A percentile compares a stretch with the other conserved stretches of the same genome.
Evolutionary conservation across 495 filamentous ascomycete genomes (phyloP).

Genomic region (Penicillium fimorum): DNA sequence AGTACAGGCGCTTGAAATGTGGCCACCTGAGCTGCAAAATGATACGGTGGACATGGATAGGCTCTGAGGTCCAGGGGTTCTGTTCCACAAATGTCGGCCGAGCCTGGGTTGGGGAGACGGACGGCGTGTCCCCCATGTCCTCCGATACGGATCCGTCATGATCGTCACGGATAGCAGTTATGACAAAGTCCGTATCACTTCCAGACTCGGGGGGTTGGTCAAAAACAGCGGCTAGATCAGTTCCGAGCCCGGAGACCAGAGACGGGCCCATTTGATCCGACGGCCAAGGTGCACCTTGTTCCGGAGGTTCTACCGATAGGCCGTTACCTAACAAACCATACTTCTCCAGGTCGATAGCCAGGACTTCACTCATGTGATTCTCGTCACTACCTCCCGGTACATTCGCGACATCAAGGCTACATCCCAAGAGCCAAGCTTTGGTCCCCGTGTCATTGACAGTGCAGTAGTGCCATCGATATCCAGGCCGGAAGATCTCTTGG

Average conservation of each 20-base stretch:
- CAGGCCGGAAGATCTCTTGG: constrained; percentile 80
- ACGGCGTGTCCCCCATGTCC: constrained; percentile 47
- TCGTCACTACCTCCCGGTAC: constrained; percentile 59
- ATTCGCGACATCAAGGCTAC: constrained; percentile 63
- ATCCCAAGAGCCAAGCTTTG: constrained; percentile 95
- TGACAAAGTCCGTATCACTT: constrained; percentile 79
- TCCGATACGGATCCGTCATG: constrained; percentile 54
- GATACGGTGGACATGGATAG: constrained; percentile 87
- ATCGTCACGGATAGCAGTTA: constrained; percentile 75
- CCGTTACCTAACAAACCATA: constrained; percentile 87
- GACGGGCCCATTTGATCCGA: constrained; percentile 49
- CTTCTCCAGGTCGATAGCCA: constrained; percentile 82
- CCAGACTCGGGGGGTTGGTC: constrained; percentile 73
- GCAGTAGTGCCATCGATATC: constrained; percentile 97
- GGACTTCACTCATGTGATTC: constrained; percentile 89
- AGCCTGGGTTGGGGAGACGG: constrained; percentile 33
- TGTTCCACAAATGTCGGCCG: constrained; percentile 61
- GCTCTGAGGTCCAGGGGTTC: constrained; percentile 66
- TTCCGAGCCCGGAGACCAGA: constrained; percentile 63
- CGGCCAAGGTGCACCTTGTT: constrained; percentile 53
- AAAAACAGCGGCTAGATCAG: constrained; percentile 81
- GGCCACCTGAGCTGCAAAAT: constrained; percentile 95
- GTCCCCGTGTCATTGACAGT: constrained; percentile 89
- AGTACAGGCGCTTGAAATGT: constrained; percentile 87
- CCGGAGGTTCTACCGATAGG: constrained; percentile 56